phyloP scores from a whole-genome alignment of 1,139 yeast species.

The Pichia sp. region DNA sequence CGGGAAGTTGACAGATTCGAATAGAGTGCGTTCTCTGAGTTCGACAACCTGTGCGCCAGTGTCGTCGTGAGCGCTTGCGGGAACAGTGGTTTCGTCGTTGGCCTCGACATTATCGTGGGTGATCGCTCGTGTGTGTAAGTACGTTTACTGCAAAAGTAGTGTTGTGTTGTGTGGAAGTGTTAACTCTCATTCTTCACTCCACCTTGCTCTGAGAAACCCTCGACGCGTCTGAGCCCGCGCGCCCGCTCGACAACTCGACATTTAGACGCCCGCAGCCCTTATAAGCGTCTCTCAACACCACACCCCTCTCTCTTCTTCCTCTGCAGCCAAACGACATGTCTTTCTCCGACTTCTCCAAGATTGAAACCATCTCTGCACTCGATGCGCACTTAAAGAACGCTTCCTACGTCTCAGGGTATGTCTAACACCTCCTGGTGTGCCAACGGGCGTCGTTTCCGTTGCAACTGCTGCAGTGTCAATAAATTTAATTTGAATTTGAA shows the following conservation, averaged over 20 bases:
- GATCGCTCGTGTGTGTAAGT: neutral
- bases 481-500: no score
- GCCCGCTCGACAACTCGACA: no score
- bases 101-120: slow-evolving; percentile 2
- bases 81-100: slow-evolving; percentile 28
- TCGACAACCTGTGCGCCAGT: slow-evolving; percentile 55
- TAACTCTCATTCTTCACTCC: neutral
- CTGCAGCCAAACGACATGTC: neutral
- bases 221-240: no score
- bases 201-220: no score
- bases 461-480: no score
- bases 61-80: slow-evolving; percentile 78
- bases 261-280: no score
- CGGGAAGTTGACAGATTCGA: slow-evolving; percentile 71
- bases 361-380: slow-evolving; percentile 76
- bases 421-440: no score
- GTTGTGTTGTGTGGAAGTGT: neutral
- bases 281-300: neutral
- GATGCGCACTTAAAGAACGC: slow-evolving; percentile 85
- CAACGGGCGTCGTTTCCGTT: no score
- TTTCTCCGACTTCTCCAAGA: slow-evolving; percentile 43
- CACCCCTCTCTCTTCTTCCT: neutral
- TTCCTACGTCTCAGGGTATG: slow-evolving; percentile 93
- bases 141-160: neutral
- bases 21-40: slow-evolving; percentile 53